phyloP scores from a whole-genome alignment of 2,329 filamentous ascomycete species.

The Aspergillus fijiensis region DNA sequence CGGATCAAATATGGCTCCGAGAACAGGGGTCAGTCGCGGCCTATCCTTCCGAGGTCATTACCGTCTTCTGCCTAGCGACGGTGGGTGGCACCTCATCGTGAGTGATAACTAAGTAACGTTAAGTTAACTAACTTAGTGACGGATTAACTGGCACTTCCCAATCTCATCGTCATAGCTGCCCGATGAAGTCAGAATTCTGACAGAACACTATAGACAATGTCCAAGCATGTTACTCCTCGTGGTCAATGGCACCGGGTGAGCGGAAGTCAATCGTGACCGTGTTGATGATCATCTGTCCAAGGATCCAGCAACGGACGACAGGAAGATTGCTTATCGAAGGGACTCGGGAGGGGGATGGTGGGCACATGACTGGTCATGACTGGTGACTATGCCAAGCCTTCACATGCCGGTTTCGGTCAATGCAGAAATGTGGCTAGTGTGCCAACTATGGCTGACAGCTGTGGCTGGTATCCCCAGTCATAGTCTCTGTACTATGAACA shows the following conservation, averaged over 20 bases:
- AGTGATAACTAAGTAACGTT: not conserved
- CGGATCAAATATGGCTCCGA: not conserved
- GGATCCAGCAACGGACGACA: not conserved
- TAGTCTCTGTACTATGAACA: too few relatives aligned
- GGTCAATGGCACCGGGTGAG: not conserved
- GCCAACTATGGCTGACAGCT: too few relatives aligned
- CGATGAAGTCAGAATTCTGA: not conserved
- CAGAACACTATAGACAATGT: not conserved
- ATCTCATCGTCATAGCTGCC: not conserved
- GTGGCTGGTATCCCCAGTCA: not conserved
- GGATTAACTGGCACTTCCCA: not conserved
- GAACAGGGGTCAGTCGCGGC: not conserved
- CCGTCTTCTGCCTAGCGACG: not conserved
- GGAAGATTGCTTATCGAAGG: not conserved
- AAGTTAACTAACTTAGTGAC: not conserved
- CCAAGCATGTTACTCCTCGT: not conserved
- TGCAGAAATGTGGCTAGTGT: not conserved
- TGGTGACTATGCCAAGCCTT: not conserved
- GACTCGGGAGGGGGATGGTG: too few relatives aligned
- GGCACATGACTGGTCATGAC: too few relatives aligned
- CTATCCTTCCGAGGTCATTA: not conserved
- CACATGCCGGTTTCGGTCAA: not conserved
- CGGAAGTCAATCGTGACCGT: not conserved
- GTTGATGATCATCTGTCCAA: not conserved
- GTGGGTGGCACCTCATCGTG: not conserved